A percentile compares a stretch with the other conserved stretches of the same genome.
Conservation (phyloP, 352 stramenopile species). For the Globisporangium alternatum region DNA sequence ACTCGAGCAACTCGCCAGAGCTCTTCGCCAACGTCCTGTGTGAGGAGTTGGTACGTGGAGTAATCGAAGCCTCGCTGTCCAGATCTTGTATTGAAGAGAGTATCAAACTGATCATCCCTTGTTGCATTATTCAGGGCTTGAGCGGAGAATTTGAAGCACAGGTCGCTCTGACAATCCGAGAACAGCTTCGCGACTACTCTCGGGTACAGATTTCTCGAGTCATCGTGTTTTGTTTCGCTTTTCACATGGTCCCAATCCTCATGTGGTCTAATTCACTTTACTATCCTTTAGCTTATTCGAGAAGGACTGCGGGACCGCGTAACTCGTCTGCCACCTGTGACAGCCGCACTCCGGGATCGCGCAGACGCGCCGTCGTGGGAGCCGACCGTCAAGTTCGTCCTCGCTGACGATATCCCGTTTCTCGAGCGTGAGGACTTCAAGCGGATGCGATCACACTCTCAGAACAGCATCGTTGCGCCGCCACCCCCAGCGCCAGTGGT, state of each 20-base stretch:
- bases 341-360: conserved; percentile 55
- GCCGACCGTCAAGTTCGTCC: conserved; percentile 70
- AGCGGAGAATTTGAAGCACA: conserved; percentile 78
- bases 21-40: conserved; percentile 61
- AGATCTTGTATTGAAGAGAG: neutral
- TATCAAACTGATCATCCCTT: neutral
- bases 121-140: conserved; percentile 38
- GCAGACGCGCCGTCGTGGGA: conserved; percentile 59
- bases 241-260: conserved; percentile 3
- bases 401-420: conserved; percentile 69
- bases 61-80: neutral
- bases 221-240: neutral
- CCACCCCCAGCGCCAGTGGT: conserved; percentile 20
- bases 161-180: conserved; percentile 72
- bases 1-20: conserved; percentile 65
- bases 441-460: conserved; percentile 65
- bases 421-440: conserved; percentile 80
- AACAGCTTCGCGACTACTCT: conserved; percentile 75
- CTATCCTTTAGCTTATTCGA: conserved; percentile 50
- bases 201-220: conserved; percentile 31
- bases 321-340: conserved; percentile 54
- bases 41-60: conserved; percentile 59
- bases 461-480: conserved; percentile 37
- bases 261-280: neutral
- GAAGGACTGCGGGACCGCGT: conserved; percentile 63